phyloP scores from a whole-genome alignment of 2,329 filamentous ascomycete species.

The Amesomyces nigricolor region DNA sequence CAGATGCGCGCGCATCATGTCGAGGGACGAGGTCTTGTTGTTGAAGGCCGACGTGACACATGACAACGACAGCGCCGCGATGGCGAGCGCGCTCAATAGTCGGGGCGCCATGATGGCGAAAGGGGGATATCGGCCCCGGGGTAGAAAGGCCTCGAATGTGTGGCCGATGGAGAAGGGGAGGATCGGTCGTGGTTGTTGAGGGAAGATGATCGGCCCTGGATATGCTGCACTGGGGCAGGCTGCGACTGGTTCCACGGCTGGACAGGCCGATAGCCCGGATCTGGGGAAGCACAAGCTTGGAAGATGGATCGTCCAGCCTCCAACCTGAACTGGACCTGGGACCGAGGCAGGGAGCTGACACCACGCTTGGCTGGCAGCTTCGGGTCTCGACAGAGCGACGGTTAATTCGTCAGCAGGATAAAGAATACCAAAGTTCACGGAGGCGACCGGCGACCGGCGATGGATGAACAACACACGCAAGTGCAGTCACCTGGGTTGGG shows the following conservation, averaged over 20 bases:
- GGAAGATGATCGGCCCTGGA: slow-evolving; percentile 13
- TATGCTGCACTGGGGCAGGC: slow-evolving; percentile 19
- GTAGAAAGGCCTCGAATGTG: not conserved
- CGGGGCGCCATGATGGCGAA: slow-evolving; percentile 37
- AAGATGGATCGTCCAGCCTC: not conserved
- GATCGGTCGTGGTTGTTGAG: not conserved
- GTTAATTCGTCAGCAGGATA: not conserved
- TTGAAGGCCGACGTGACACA: slow-evolving; percentile 33
- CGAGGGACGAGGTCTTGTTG: slow-evolving; percentile 53
- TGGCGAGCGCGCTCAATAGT: slow-evolving; percentile 35
- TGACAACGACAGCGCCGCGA: slow-evolving; percentile 39
- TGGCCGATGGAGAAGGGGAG: not conserved
- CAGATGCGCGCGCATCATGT: slow-evolving; percentile 60
- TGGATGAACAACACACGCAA: no score
- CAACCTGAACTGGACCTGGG: not conserved
- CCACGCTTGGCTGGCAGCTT: slow-evolving; percentile 7
- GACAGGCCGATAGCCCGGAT: slow-evolving; percentile 9
- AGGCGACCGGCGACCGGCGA: not conserved
- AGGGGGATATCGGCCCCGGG: slow-evolving; percentile 2
- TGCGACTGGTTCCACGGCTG: slow-evolving; percentile 21
- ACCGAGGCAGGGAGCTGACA: slow-evolving; percentile 1
- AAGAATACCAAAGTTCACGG: not conserved
- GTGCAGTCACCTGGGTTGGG: no score
- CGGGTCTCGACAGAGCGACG: not conserved
- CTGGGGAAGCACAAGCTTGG: not conserved